phyloP scores from a whole-genome alignment of 257 asterid genomes.

The Osmanthus fragrans region DNA sequence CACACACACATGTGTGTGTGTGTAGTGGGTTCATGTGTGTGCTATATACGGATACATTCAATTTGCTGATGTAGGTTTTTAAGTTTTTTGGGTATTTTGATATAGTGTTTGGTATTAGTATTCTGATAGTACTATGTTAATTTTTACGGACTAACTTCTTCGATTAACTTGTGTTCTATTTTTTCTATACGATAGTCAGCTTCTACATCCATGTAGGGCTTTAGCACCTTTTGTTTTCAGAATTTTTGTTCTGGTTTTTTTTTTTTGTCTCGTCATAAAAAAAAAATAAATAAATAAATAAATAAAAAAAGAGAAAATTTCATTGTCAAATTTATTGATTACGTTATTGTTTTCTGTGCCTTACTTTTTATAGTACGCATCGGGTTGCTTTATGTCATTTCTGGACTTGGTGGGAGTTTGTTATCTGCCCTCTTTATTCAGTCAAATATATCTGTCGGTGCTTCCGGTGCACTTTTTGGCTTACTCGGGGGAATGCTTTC shows the following conservation, averaged over 20 bases:
- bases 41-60: too few species aligned
- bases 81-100: too few species aligned
- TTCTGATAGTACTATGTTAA: not conserved
- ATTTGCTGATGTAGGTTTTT: too few species aligned
- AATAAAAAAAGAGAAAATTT: not conserved
- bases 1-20: too few species aligned
- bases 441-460: constrained; percentile 88
- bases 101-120: too few species aligned
- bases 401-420: constrained; percentile 91
- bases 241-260: not conserved
- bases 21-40: too few species aligned
- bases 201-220: not conserved
- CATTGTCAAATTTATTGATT: not conserved
- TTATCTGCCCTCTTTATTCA: constrained; percentile 78
- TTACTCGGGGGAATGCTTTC: constrained; percentile 92
- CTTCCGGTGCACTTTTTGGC: constrained; percentile 95
- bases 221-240: too few species aligned
- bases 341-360: not conserved
- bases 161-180: not conserved
- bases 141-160: not conserved
- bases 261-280: not conserved
- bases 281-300: not conserved
- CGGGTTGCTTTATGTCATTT: constrained; percentile 74
- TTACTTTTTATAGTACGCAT: constrained; percentile 52
- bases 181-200: not conserved